Evolutionary conservation across 257 asterid genomes (phyloP).

Genomic region (Capsicum baccatum): DNA sequence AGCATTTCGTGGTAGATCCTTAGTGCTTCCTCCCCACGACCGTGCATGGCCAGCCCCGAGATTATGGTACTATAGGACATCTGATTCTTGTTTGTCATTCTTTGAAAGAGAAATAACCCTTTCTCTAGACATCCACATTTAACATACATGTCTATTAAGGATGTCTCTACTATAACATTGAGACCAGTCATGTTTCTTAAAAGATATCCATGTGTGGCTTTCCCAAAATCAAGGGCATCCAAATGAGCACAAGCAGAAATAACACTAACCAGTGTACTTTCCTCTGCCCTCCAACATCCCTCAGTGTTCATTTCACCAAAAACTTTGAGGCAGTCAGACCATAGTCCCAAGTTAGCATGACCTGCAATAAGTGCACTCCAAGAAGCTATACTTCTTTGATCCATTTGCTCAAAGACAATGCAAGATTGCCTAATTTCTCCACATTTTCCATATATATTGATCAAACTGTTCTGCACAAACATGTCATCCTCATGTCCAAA

Average conservation of each 20-base stretch:
- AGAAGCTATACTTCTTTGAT: constrained; percentile 66
- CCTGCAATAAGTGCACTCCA: constrained; percentile 86
- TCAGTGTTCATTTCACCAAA: constrained; percentile 54
- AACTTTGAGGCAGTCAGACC: constrained; percentile 66
- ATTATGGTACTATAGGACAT: constrained; percentile 71
- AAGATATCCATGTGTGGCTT: constrained; percentile 60
- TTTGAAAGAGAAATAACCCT: constrained; percentile 57
- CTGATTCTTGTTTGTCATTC: constrained; percentile 51
- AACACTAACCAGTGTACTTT: constrained; percentile 74
- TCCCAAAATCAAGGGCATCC: constrained; percentile 63
- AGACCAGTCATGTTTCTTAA: constrained; percentile 64
- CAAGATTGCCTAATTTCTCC: constrained; percentile 47
- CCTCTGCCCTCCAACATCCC: constrained; percentile 69
- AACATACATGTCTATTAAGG: constrained; percentile 68
- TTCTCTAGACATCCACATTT: constrained; percentile 69
- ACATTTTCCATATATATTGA: constrained; percentile 80
- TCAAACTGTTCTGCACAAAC: constrained; percentile 72
- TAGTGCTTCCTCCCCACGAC: constrained; percentile 64
- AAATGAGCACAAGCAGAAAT: constrained; percentile 74
- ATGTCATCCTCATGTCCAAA: constrained; percentile 62
- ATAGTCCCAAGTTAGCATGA: constrained; percentile 59
- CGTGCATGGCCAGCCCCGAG: constrained; percentile 71
- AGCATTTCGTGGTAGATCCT: constrained; percentile 58
- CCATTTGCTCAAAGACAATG: constrained; percentile 58
- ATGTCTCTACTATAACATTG: constrained; percentile 68